Base-by-base conservation (phyloP, 1,139 yeast genomes). In the Debaryomyces sp. region DNA sequence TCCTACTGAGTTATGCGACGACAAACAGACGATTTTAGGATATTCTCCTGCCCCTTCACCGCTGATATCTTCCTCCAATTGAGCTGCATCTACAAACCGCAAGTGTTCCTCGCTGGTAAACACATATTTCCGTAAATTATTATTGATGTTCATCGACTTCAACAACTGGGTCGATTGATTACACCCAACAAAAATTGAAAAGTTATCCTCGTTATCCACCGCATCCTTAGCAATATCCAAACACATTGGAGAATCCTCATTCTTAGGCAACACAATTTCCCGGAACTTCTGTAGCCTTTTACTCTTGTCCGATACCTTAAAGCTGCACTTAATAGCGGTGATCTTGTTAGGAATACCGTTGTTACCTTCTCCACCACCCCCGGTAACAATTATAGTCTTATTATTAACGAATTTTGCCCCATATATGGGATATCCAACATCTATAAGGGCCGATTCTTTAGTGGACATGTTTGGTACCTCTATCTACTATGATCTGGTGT, bases 361-460 rank as follows among this genome's bases (percentile, higher is more conserved):
- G 60, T 81, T 85, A 13, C 96, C 96, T 66, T 89, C 96, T 35
- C 97, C 98, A 35, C 97, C 97, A 41, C 98, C 99, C 37, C 99
- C 99, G 5, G 91, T 83, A 26, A 87, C 88, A 46, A 91, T 67
- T 32, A 91, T 66, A 3, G 85, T 80, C 55, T 77, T 73, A 56
- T 84, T 78, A 57, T 82, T 77, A 47, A 85, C 73, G 63, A 89
- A 92, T 54, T 81, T 80, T 50, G 92, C 85, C 2, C 89, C 95
- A 60, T 86, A 88, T 13, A 90, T 78, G 0, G 99, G 98, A 61
- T 87, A 90, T 3, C 89, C 92, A 41, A 86, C 73, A 58, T 85
- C 84, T 50, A 80, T 65, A 6, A 70, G 62, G 6, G 73, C 75
- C 44, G 74, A 66, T 13, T 70, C 68, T 51, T 68, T 70, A 35